A percentile compares a stretch with the other conserved stretches of the same genome.
phyloP scores from a whole-genome alignment of 2,329 filamentous ascomycete species.

The Paracamarosporium sp. region DNA sequence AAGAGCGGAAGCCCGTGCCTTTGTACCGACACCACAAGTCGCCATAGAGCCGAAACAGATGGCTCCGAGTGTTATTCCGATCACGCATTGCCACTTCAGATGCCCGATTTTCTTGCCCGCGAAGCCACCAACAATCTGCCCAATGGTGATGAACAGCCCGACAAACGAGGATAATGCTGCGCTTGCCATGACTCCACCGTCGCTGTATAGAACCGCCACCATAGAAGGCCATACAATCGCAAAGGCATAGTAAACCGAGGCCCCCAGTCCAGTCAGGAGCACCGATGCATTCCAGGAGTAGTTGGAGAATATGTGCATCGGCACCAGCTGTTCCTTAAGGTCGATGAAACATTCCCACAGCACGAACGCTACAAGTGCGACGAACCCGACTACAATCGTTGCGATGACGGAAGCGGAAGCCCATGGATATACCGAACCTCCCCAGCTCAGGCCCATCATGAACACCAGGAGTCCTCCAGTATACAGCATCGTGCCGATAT shows the following conservation, averaged over 20 bases:
- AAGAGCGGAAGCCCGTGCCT: conserved; percentile 31
- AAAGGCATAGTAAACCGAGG: conserved; percentile 49
- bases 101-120: conserved; percentile 30
- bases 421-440: conserved; percentile 59
- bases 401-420: conserved; percentile 57
- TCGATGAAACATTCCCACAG: conserved; percentile 54
- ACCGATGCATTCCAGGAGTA: conserved; percentile 38
- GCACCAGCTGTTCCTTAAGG: conserved; percentile 44
- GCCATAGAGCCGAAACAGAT: conserved; percentile 40
- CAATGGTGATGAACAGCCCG: conserved; percentile 18
- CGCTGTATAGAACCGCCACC: conserved; percentile 41
- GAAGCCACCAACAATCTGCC: conserved; percentile 23
- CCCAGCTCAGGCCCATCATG: conserved; percentile 52
- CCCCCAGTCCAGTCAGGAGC: conserved; percentile 43
- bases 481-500: conserved; percentile 13
- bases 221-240: conserved; percentile 49
- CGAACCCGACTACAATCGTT: conserved; percentile 57
- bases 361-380: conserved; percentile 56
- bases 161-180: conserved; percentile 19
- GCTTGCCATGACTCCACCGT: conserved; percentile 18
- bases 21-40: conserved; percentile 35
- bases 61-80: conserved; percentile 32
- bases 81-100: conserved; percentile 43
- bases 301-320: conserved; percentile 47
- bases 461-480: conserved; percentile 15